Evolutionary conservation across 1,284 basidiomycete species (phyloP), one percentile per base, ranked within the genome.

Genomic region (Anthracocystis setariae): DNA sequence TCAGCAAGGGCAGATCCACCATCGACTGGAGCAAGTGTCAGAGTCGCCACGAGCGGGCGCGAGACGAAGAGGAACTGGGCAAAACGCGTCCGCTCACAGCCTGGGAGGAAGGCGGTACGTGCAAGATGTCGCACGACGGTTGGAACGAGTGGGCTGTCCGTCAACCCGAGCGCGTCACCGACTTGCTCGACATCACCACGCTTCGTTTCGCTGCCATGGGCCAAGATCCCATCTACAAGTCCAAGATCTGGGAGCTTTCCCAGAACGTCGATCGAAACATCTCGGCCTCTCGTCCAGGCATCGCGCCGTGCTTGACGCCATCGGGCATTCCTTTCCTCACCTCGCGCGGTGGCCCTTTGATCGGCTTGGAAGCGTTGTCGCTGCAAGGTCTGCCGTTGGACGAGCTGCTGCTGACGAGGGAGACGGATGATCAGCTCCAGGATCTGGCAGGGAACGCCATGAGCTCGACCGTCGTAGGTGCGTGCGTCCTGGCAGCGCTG

Each of bases 321-420:
- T 91, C 92, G 33, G 96, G 96, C 91, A 97, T 97, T 68, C 92
- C 94, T 0, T 97, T 93, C 81, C 90, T 96, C 78, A 93, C 94
- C 27, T 93, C 92, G 78, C 92, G 94, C 49, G 94, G 94, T 38
- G 94, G 94, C n/a, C 94, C 94, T 3, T 91, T 97, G 88, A 90
- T 94, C 15, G 94, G 94, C 9, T 85, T 94, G 32, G 94, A 97
- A 82, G 94, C 94, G 0, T 86, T 97, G 23, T 91, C 92, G 3
- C 90, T 97, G 85, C 94, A 97, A 80, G 94, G 94, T 23, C 87
- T 97, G 40, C 94, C 94, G 0, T 89, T 96, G 35, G 91, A 95
- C 81, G 92, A 94, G 80, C 87, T 97, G 1, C 86, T 97, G 8
- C 87, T 97, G 44, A 97, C 94, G 1, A 89, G 93, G 57, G 94